Base-by-base conservation (phyloP, 169 alveolate species). In the Babesia caballi region DNA sequence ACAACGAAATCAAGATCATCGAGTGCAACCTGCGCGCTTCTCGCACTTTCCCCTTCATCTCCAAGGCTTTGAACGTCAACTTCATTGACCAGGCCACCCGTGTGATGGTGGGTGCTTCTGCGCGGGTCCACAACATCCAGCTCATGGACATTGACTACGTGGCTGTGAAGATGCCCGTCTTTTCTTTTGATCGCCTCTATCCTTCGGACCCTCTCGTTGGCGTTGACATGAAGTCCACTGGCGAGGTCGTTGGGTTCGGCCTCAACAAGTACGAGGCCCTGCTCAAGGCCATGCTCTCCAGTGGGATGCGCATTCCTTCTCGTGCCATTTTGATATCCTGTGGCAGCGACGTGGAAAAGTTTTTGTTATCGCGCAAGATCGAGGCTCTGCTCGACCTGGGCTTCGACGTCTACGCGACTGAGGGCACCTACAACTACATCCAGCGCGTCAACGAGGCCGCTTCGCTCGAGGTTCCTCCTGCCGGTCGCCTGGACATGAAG, bases 11-110 rank as follows among this genome's bases (percentile, higher is more conserved):
- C 58, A 93, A 93, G 76, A 88, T 93, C 44, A 93, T 93, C 56
- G 96, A 93, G 88, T 93, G 96, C 90, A 93, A 93, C 78, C 78
- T 93, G 59, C 78, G 96, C 23, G 95, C 96, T 11, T 89, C 94
- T 4, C 88, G 96, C 30, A 91, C 96, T 0, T 81, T 93, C 66
- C 96, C 96, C 1, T 91, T 90, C 83, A 93, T 93, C 46, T 88
- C 93, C 50, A 90, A 90, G 56, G 84, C 95, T 5, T 70, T 88
- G 74, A 89, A 91, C 71, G 76, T 90, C 32, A 86, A 93, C 89
- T 87, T 93, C 76, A 89, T 93, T 28, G 95, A 91, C 46, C 88
- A 85, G 40, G 94, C 96, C 6, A 93, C 95, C 23, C 85, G 93
- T 84, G 94, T 78, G 40, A 91, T 93, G 95, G 84, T 85, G 27